Conservation (phyloP, 805 yeast species). For the Hanseniaspora vineae region DNA sequence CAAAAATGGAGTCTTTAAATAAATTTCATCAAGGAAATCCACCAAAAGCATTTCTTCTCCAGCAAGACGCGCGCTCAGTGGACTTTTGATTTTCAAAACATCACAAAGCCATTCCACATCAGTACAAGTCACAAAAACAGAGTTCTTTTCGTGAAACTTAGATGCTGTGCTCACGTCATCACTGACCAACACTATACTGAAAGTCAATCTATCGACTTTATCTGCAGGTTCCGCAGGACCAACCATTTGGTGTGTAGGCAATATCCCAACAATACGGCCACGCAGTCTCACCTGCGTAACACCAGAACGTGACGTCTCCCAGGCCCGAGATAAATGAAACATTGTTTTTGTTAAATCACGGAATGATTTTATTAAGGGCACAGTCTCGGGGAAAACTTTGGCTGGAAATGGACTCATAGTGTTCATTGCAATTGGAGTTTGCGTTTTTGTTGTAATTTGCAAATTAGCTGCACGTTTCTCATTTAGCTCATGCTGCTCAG, state of each 20-base stretch:
- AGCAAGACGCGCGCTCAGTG: too few relatives aligned
- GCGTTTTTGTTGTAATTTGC: too few relatives aligned
- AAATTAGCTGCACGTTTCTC: too few relatives aligned
- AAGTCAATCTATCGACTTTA: constrained; percentile 11
- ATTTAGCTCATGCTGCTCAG: too few relatives aligned
- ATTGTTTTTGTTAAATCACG: too few relatives aligned
- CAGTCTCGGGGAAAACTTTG: too few relatives aligned
- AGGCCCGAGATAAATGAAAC: too few relatives aligned
- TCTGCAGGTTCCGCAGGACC: constrained; percentile 5
- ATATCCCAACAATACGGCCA: background rate
- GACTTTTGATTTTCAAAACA: background rate
- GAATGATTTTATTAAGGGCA: too few relatives aligned
- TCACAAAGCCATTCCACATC: background rate
- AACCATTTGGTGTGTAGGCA: background rate
- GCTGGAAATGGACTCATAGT: too few relatives aligned
- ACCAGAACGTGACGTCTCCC: too few relatives aligned
- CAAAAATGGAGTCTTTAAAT: background rate
- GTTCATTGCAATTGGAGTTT: too few relatives aligned
- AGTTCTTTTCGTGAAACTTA: constrained; percentile 6
- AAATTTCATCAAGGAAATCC: background rate
- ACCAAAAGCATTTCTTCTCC: background rate
- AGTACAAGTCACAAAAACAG: constrained; percentile 3
- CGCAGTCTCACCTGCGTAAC: background rate
- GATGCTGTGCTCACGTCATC: constrained; percentile 10
- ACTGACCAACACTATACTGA: constrained; percentile 10